Percentiles rank a stretch among this genome's conserved stretches.
phyloP scores from a whole-genome alignment of 371 early-diverging fungal species.

The Mucor racemosus region DNA sequence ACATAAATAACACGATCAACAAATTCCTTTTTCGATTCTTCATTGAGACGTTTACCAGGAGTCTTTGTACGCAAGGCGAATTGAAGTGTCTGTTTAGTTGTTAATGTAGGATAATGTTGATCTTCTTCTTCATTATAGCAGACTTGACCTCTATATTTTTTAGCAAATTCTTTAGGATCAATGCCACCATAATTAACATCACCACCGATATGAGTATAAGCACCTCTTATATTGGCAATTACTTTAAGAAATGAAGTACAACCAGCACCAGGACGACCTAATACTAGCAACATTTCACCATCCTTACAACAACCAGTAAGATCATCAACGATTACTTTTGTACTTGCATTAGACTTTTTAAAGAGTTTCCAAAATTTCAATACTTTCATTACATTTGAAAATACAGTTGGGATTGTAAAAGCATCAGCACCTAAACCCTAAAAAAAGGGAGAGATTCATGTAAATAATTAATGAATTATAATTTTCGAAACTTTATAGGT shows the following conservation, averaged over 20 bases:
- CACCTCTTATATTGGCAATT: conserved; percentile 64
- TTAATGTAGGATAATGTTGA: conserved; percentile 69
- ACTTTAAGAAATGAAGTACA: conserved; percentile 72
- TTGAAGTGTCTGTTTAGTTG: conserved; percentile 70
- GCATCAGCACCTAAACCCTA: conserved; percentile 54
- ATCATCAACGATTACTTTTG: conserved; percentile 52
- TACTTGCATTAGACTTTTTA: conserved; percentile 20
- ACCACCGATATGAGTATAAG: conserved; percentile 61
- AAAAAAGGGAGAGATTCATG: not conserved
- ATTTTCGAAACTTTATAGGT: not conserved
- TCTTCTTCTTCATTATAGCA: conserved; percentile 77
- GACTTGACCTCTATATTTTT: conserved; percentile 64
- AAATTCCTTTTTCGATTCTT: conserved; percentile 45
- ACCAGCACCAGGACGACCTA: conserved; percentile 77
- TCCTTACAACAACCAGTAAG: conserved; percentile 65
- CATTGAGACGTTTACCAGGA: conserved; percentile 58
- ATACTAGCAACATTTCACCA: conserved; percentile 78
- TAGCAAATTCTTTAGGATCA: conserved; percentile 55
- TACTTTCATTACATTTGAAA: conserved; percentile 22
- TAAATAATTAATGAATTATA: not conserved
- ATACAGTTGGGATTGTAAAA: conserved; percentile 40
- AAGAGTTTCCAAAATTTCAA: conserved; percentile 39
- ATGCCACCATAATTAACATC: conserved; percentile 67
- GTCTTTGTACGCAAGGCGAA: conserved; percentile 71
- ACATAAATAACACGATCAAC: conserved; percentile 50